phyloP scores from a whole-genome alignment of 305 asterid species.

The Solanum hybrid region DNA sequence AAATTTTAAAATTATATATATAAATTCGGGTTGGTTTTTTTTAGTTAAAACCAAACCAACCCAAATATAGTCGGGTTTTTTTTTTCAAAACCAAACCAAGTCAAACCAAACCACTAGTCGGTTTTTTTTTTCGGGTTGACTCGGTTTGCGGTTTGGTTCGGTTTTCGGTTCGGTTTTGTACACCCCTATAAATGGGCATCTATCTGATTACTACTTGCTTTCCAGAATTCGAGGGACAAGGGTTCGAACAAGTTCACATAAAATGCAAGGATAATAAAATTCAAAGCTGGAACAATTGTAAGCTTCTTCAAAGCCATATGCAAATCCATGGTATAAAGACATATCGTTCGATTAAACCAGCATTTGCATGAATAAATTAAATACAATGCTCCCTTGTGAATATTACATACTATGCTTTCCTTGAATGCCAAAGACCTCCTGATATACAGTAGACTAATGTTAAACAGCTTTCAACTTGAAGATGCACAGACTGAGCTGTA shows the following conservation, averaged over 20 bases:
- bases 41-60: too few relatives aligned
- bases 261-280: not conserved
- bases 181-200: too few relatives aligned
- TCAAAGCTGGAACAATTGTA: not conserved
- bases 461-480: not conserved
- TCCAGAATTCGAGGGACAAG: not conserved
- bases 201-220: too few relatives aligned
- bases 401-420: not conserved
- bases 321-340: not conserved
- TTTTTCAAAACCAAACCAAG: too few relatives aligned
- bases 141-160: too few relatives aligned
- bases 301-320: not conserved
- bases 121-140: too few relatives aligned
- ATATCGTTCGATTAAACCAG: not conserved
- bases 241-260: not conserved
- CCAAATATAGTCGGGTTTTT: too few relatives aligned
- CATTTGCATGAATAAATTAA: not conserved
- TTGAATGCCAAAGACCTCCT: not conserved
- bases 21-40: too few relatives aligned
- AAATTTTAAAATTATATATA: too few relatives aligned
- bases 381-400: not conserved
- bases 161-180: too few relatives aligned
- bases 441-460: not conserved
- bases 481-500: not conserved
- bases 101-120: too few relatives aligned